phyloP scores from a whole-genome alignment of 768 basidiomycete species.

The Strobilomyces dryophilus region DNA sequence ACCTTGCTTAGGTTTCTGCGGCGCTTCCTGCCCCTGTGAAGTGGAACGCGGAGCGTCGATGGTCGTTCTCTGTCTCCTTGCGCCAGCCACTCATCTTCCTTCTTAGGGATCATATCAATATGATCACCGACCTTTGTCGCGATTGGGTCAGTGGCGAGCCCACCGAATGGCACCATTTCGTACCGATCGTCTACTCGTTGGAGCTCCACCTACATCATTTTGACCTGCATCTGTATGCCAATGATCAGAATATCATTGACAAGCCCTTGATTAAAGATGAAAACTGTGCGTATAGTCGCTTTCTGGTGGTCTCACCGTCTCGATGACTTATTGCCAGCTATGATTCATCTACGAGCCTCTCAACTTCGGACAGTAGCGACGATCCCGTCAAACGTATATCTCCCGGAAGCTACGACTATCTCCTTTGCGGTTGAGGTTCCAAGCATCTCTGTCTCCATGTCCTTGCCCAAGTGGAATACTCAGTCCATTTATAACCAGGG shows the following conservation, averaged over 20 bases:
- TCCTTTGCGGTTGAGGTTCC: conserved; percentile 61
- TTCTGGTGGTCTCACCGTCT: background rate
- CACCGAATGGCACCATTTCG: conserved; percentile 74
- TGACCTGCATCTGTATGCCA: conserved; percentile 76
- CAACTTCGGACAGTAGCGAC: conserved; percentile 46
- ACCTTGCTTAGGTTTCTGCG: conserved; percentile 50
- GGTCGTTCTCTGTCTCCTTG: conserved; percentile 72
- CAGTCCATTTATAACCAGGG: conserved; percentile 63
- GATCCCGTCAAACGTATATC: conserved; percentile 69
- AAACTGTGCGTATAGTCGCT: conserved; percentile 54
- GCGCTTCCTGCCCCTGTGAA: conserved; percentile 75
- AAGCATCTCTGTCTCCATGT: conserved; percentile 54
- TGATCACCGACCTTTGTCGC: conserved; percentile 87
- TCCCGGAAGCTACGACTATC: conserved; percentile 63
- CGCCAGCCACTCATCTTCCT: conserved; percentile 71
- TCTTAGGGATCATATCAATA: conserved; percentile 90
- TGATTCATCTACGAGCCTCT: conserved; percentile 63
- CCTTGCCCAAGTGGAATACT: conserved; percentile 88
- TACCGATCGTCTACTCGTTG: conserved; percentile 76
- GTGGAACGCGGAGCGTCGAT: conserved; percentile 80
- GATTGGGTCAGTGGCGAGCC: conserved; percentile 89
- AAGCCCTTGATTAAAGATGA: conserved; percentile 77
- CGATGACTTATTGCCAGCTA: conserved; percentile 42
- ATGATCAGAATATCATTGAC: conserved; percentile 97
- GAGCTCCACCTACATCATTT: conserved; percentile 72